Base-by-base conservation (phyloP, 225 moss, liverwort and hornwort species). In the Ulota crispa region DNA sequence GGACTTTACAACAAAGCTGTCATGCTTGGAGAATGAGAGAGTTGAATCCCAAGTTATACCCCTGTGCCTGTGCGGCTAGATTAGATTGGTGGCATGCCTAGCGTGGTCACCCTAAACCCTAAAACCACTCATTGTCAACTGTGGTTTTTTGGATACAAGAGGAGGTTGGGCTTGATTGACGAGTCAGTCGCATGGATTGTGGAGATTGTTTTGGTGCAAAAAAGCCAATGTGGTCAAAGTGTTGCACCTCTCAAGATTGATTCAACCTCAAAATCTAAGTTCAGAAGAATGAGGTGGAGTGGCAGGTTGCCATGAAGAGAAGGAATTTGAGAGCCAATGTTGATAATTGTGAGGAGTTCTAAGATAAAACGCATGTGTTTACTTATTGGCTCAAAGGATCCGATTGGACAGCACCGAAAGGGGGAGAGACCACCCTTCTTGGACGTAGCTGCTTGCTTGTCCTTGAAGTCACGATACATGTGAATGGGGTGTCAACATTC, bases 201-300 rank as follows among this genome's bases (percentile, higher is more conserved):
- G 27, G 39, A 53, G 53, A 54, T 42, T 81, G 14, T 47, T 65
- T 65, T 73, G 16, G 73, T 81, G 81, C 32, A 45, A 55, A 56
- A 45, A 67, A 65, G 39, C 52, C 19, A 19, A 57, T 31, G 21
- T 43, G 70, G 45, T 36, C 42, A 34, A 54, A 70, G 42, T 16
- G 69, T 27, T 62, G 26, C 28, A 59, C 56, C 57, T 65, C 28
- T 34, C 56, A 11, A 42, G 23, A 54, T 26, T 32, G n/a, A 11
- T 70, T 34, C 34, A 34, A 34, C 34, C 8, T 39, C 2, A 39
- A 0, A 39, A 39, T 39, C 8, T 39, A 39, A 39, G 8, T 39
- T 39, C 9, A 39, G 1, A 39, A 39, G 39, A 39, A 39, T 39
- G 39, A 39, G 8, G 39, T 39, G 8, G 8, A 8, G 39, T 9